phyloP scores from a whole-genome alignment of 1,284 basidiomycete species.

The Fomitopsis palustris region DNA sequence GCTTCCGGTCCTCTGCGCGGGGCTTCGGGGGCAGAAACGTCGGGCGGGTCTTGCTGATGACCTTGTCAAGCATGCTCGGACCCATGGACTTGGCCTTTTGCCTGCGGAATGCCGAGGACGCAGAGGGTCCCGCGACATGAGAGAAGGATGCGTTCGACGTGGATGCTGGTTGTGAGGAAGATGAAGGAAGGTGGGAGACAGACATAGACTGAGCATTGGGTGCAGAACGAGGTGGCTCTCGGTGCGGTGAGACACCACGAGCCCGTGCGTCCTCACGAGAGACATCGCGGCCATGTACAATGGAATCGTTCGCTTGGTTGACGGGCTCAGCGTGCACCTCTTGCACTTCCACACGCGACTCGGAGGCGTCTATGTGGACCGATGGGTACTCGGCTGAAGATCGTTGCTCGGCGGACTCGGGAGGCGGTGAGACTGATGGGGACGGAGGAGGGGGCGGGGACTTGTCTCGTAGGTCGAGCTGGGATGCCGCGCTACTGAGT shows the following conservation, averaged over 20 bases:
- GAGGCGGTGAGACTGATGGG: constrained; percentile 13
- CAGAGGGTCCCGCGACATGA: constrained; percentile 11
- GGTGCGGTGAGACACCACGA: constrained; percentile 1
- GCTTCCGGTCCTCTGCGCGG: constrained; percentile 77
- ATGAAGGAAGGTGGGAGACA: constrained; percentile 3
- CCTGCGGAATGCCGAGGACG: constrained; percentile 27
- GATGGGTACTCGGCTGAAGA: constrained; percentile 18
- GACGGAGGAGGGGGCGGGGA: constrained; percentile 26
- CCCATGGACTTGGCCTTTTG: constrained; percentile 50
- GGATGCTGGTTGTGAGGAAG: constrained; percentile 21
- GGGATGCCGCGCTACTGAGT: constrained; percentile 39
- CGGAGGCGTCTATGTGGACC: constrained; percentile 45
- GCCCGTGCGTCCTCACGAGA: constrained; percentile 5
- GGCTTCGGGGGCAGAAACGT: constrained; percentile 83
- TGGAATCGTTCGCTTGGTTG: constrained; percentile 4
- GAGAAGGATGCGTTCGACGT: constrained; percentile 15
- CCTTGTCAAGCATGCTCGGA: constrained; percentile 69
- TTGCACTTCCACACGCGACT: constrained; percentile 25
- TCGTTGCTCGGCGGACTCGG: not conserved
- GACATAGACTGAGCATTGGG: constrained; percentile 18
- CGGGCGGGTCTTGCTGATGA: constrained; percentile 77
- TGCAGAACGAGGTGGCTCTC: constrained; percentile 8
- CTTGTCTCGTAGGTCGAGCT: constrained; percentile 21
- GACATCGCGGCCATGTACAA: not conserved
- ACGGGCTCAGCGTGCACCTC: constrained; percentile 16